Evolutionary conservation across 2,329 filamentous ascomycete genomes (phyloP).

Genomic region (Scytalidium lignicola): DNA sequence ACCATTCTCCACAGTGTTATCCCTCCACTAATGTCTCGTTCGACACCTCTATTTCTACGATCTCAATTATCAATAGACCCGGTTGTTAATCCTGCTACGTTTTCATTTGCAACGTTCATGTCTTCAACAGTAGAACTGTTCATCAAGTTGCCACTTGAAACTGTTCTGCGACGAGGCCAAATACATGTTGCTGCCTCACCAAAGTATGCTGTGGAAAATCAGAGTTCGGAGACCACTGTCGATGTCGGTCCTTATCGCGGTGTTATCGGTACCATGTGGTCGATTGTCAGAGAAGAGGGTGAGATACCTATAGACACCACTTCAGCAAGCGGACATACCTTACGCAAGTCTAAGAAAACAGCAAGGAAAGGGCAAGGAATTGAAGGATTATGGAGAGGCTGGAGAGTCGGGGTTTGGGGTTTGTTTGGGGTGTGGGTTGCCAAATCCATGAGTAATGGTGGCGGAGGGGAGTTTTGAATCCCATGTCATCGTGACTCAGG

Average conservation of each 20-base stretch:
- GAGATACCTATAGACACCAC: constrained; percentile 3
- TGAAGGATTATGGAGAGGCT: constrained; percentile 51
- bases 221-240: constrained; percentile 66
- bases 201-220: constrained; percentile 40
- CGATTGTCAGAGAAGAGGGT: constrained; percentile 80
- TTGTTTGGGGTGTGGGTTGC: constrained; percentile 49
- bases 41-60: constrained; percentile 78
- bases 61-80: constrained; percentile 81
- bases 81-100: constrained; percentile 72
- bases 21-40: constrained; percentile 76
- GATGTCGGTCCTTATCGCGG: constrained; percentile 76
- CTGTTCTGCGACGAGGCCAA: constrained; percentile 83
- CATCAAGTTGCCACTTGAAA: constrained; percentile 85
- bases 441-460: constrained; percentile 23
- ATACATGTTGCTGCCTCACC: constrained; percentile 61
- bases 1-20: constrained; percentile 82
- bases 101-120: constrained; percentile 77
- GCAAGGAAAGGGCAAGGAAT: constrained; percentile 44
- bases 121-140: constrained; percentile 76
- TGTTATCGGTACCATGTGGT: constrained; percentile 87
- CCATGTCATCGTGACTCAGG: not conserved
- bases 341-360: constrained; percentile 11
- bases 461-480: constrained; percentile 25
- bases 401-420: constrained; percentile 53
- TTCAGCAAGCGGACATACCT: not conserved